phyloP scores from a whole-genome alignment of 1,284 basidiomycete species.

The Neonothopanus nambi region DNA sequence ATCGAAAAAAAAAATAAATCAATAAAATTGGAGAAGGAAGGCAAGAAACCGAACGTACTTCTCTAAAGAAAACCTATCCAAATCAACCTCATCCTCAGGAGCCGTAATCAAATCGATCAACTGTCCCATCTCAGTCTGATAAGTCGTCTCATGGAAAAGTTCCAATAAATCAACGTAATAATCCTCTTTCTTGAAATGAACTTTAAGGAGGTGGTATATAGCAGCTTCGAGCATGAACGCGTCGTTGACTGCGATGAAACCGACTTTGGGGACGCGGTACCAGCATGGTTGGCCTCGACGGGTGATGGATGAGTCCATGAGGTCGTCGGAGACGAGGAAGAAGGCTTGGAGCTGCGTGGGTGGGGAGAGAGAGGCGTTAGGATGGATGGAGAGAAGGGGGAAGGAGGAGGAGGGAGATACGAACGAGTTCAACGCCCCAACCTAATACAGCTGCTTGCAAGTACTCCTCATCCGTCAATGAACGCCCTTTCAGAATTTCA shows the following conservation, averaged over 20 bases:
- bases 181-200: constrained; percentile 79
- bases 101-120: constrained; percentile 95
- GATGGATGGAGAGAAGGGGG: background rate
- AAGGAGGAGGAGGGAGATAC: constrained; percentile 30
- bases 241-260: constrained; percentile 94
- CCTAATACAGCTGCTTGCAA: constrained; percentile 88
- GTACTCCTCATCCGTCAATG: constrained; percentile 82
- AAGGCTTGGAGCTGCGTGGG: constrained; percentile 86
- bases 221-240: constrained; percentile 95
- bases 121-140: constrained; percentile 96
- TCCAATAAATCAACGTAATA: constrained; percentile 92
- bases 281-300: constrained; percentile 98
- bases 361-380: background rate
- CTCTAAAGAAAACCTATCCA: constrained; percentile 84
- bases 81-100: constrained; percentile 86
- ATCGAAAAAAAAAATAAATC: background rate
- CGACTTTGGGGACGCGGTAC: constrained; percentile 80
- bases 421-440: constrained; percentile 93
- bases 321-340: constrained; percentile 97
- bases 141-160: constrained; percentile 90
- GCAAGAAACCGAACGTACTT: constrained; percentile 50
- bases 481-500: constrained; percentile 79
- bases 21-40: background rate
- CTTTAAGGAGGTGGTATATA: constrained; percentile 90
- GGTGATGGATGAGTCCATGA: constrained; percentile 95